Base-by-base conservation (phyloP, 768 basidiomycete species). In the Rossbeevera mucosa region DNA sequence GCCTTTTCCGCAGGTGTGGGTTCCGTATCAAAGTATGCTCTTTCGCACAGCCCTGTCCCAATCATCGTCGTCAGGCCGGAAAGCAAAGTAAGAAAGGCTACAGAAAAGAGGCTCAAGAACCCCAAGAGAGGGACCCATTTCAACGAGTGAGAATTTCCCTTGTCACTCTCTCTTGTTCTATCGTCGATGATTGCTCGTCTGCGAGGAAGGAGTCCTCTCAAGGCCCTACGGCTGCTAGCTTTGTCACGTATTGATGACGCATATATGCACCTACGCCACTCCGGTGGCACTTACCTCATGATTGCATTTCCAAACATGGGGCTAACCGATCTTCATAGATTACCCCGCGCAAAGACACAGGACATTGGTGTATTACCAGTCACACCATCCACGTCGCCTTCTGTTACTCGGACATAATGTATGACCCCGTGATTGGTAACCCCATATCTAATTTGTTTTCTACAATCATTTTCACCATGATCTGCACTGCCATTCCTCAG, bases 1-100 rank as follows among this genome's bases (percentile, higher is more conserved):
- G 9, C n/a, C 75, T 18, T 64, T 81, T 45, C 73, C 74, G 71
- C 75, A 45, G 81, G 74, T 12, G 79, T 88, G 59, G 86, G 86
- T 12, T 81, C 80, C 21, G 82, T 87, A 7, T 62, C 46, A 54
- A 88, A 84, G 58, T 88, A 91, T 64, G 91, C 89, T 56, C 80
- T 96, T 40, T 86, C 88, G 16, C 93, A 91, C 64, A 94, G 92
- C 1, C 93, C 95, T 1, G 92, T 99, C 0, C 95, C 95, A 2
- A 90, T 96, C 59, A 93, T 98, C 56, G 95, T 98, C 47, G 94
- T 98, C 38, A 80, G 92, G 3, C 91, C 93, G 2, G 90, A 92
- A 60, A 78, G 89, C 31, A 92, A 94, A 63, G 84, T 94, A 25
- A 80, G 82, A 57, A 94, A 94, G 67, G 82, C 83, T 0, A 73